Conservation (phyloP, 1,284 basidiomycete genomes). For the Lignosus rhinocerotis region DNA sequence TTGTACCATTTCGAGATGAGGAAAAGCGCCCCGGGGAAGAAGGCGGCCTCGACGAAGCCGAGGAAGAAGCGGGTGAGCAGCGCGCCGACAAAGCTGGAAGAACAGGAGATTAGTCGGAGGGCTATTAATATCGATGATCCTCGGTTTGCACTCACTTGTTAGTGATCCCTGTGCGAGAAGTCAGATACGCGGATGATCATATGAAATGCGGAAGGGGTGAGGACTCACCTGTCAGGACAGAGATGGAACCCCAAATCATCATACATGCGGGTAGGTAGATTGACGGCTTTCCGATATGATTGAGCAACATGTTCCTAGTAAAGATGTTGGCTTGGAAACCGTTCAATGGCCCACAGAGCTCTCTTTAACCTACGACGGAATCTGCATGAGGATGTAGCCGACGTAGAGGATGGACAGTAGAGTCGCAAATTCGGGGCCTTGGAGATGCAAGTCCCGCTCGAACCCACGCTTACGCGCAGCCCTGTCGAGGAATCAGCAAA, state of each 20-base stretch:
- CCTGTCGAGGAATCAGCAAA: conserved; percentile 33
- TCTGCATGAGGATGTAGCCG: conserved; percentile 80
- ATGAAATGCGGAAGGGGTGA: background rate
- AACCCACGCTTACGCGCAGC: conserved; percentile 71
- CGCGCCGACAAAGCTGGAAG: conserved; percentile 61
- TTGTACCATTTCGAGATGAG: conserved; percentile 77
- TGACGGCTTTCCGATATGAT: conserved; percentile 71
- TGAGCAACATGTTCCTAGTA: conserved; percentile 70
- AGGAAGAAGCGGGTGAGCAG: conserved; percentile 80
- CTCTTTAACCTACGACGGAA: conserved; percentile 59
- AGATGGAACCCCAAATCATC: conserved; percentile 53
- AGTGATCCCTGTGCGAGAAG: conserved; percentile 20
- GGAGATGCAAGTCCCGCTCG: conserved; percentile 64
- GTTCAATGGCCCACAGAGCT: too few relatives aligned
- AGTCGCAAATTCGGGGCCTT: conserved; percentile 68
- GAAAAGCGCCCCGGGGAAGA: conserved; percentile 67
- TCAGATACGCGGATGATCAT: background rate
- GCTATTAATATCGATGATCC: background rate
- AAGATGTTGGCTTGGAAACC: too few relatives aligned
- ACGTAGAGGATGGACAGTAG: conserved; percentile 75
- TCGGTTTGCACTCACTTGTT: conserved; percentile 21
- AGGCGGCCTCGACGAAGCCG: conserved; percentile 69
- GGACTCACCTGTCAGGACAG: conserved; percentile 25
- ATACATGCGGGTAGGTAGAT: conserved; percentile 73
- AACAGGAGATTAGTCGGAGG: conserved; percentile 7